Base-by-base conservation (phyloP, 257 asterid genomes). In the Gardenia jasminoides region DNA sequence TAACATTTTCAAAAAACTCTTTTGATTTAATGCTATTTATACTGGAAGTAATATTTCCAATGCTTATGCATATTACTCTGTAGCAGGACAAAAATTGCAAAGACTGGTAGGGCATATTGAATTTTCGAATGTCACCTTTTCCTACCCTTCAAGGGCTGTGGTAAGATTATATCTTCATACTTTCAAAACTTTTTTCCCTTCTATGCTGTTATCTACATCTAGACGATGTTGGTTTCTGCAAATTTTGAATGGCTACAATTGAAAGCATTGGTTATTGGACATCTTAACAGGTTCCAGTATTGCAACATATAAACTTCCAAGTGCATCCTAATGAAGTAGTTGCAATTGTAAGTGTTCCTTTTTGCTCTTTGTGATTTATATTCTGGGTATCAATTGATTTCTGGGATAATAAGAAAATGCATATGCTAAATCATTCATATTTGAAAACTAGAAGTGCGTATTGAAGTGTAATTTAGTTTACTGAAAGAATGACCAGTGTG, bases 251-350 rank as follows among this genome's bases (percentile, higher is more conserved):
- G 44, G 74, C 22, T 66, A 48, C 58, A 52, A 56, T 39, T 64
- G 67, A 74, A 62, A 26, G 36, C 31, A 75, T 81, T 80, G 67
- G 69, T 36, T 77, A 26, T 76, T 77, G 76, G 22, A 48, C 79
- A 78, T 73, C 76, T 78, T 82, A 82, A 87, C 89, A 95, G 98
- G 91, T 92, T 76, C 89, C 88, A n/a, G 92, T 91, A 67, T 86
- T 93, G 76, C 91, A 83, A 52, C 82, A 85, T 75, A 82, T 96
- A 85, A 91, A 85, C 92, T 82, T 96, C 77, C 75, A 82, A 74
- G 92, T 93, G 77, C 85, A 90, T 84, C 97, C 98, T 31, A 92
- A 94, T 81, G 97, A 96, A 91, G 90, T 93, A 68, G 93, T 93
- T 82, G 99, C 99, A 71, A 72, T 96, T 76, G 99, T 95, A 90